Evolutionary conservation across 352 stramenopile species (phyloP), one percentile per base, ranked within the genome.

Genomic region (Phytophthora cryptogea): DNA sequence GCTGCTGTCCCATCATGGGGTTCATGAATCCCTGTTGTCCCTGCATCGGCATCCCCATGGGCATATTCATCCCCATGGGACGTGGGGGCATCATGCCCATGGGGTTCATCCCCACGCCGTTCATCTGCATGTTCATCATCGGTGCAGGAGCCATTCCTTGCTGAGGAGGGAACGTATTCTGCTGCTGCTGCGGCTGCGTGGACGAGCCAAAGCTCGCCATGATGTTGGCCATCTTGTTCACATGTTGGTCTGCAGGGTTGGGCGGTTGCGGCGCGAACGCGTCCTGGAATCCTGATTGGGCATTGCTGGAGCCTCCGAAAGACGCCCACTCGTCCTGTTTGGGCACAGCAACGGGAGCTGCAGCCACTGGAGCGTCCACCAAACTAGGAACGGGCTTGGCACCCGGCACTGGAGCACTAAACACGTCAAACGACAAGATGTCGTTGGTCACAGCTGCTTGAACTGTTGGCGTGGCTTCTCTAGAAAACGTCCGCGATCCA

Each of bases 201-300:
- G 66, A 51, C 1, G 65, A 33, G 9, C 80, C 86, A 41, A 95
- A 95, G 63, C 77, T 95, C 10, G 86, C 83, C 86, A 95, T 95
- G 67, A 95, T 95, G 67, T 84, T 92, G 44, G 83, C 83, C 76
- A 93, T 88, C 41, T 88, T 86, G 68, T 88, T 90, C 41, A 73
- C 63, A 52, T 86, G 80, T 54, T 88, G 78, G 49, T 80, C 74
- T 5, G 69, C 68, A n/a, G 75, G 69, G 3, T 66, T 45, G 1
- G 75, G 23, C 35, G 59, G 46, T 51, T 66, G 64, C 20, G 48
- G 42, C 1, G 71, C 66, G 33, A 91, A 92, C 13, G 76, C 72
- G 35, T 92, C 78, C 45, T 70, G 60, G 53, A 63, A 64, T 6
- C 45, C 56, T 6, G 57, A 50, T 64, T 83, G 70, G 5, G 59